Evolutionary conservation across 2,329 filamentous ascomycete genomes (phyloP), one percentile per base, ranked within the genome.

Genomic region (Gaeumannomyces sp.): DNA sequence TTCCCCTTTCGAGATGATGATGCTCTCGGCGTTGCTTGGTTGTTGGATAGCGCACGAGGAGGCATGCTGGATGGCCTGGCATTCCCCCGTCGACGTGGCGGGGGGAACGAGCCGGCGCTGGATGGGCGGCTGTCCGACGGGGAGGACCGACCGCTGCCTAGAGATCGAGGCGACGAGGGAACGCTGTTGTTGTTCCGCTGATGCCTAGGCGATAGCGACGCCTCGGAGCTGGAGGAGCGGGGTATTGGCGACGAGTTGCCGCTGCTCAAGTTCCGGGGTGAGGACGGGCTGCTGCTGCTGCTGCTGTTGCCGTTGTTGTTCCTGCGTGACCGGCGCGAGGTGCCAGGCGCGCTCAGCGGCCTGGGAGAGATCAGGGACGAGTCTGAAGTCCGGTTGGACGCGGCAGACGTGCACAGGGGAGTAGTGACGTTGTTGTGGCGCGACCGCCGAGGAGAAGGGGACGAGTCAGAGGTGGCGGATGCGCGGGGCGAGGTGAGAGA

Each of bases 261-360:
- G 45, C 45, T 53, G 45, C 45, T 53, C 2, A 53, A n/a, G 45
- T 25, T 25, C 5, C 45, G 45, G 22, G 45, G 45, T 22, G 45
- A 53, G 19, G 45, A 53, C 19, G 22, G 45, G n/a, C 25, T 59
- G n/a, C 63, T 60, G 53, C n/a, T n/a, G n/a, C 50, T 60, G 35
- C 4, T 16, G 28, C 60, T 62, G 31, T 60, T 33, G 29, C 45
- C 16, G 28, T 60, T 65, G 28, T 60, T 65, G 10, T 62, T 59
- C 27, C 60, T 62, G 59, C 62, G 60, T 8, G 50, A 35, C 5
- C 31, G 28, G 50, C 60, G 59, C 8, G 58, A 53, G 45, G 45
- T 53, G 22, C 45, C 45, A n/a, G 45, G 45, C 45, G 45, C 45
- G 45, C 45, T 53, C 45, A 53, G 19, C n/a, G 45, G 45, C 22